Evolutionary conservation across 1,284 basidiomycete genomes (phyloP), one percentile per base, ranked within the genome.

Genomic region (Cystobasidium pallidum): DNA sequence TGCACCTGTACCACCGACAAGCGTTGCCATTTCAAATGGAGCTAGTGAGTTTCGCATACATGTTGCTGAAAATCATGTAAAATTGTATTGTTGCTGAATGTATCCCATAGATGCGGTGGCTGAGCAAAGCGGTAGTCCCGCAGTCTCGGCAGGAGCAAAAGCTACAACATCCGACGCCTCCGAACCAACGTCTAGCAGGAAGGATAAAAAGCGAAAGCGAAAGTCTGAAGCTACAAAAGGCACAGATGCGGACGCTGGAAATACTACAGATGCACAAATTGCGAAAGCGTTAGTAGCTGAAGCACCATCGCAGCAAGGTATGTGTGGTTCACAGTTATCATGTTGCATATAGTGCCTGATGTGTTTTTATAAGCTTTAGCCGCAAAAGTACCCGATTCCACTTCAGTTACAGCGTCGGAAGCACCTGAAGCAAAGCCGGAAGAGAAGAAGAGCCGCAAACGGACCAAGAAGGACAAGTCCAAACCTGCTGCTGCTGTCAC

Each of bases 151-250:
- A 10, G 52, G 45, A 4, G 52, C n/a, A 4, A 59, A 57, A 34
- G n/a, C 30, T 28, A 49, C 36, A n/a, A n/a, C 45, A 13, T 45
- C 21, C 34, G 61, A 34, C n/a, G 61, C 32, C 7, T 17, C 32
- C 19, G 51, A 24, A 30, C 19, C 55, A 26, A 41, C 36, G 49
- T 24, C 26, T 32, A 30, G 13, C 39, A 45, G 24, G 36, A 68
- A 68, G 30, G 43, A 59, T 11, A 58, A 26, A 17, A 68, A 68
- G 66, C 54, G 55, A 47, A 68, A 68, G 41, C 49, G 55, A 13
- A 47, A 55, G 17, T 39, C 30, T 15, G 65, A 45, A 54, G 66
- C 26, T 24, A 55, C 28, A 26, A 52, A 34, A 47, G 24, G n/a
- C 17, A 36, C 36, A n/a, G 55, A 68, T 17, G 28, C 36, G 1